phyloP scores from a whole-genome alignment of 306 rosid genomes.

The Lupinus albus region DNA sequence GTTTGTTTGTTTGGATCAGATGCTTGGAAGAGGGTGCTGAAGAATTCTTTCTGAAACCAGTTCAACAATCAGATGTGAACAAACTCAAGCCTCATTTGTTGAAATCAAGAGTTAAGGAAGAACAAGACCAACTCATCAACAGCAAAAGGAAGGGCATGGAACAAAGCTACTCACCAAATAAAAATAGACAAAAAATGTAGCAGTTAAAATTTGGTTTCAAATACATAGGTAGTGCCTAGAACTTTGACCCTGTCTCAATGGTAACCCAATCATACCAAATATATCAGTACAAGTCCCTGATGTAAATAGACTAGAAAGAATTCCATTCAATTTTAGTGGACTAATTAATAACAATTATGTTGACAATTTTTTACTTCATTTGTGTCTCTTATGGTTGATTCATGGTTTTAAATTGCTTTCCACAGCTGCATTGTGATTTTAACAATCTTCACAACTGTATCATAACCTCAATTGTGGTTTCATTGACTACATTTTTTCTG shows the following conservation, averaged over 20 bases:
- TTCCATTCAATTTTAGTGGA: constrained; percentile 6
- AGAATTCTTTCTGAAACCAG: constrained; percentile 87
- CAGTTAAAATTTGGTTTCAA: constrained; percentile 30
- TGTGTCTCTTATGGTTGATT: neutral
- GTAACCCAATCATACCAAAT: constrained; percentile 8
- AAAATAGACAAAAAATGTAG: constrained; percentile 47
- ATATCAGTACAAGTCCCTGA: neutral
- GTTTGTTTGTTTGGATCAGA: constrained; percentile 50
- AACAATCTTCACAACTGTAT: neutral
- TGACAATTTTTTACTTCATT: constrained; percentile 6
- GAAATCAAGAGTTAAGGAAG: constrained; percentile 58
- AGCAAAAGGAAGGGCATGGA: constrained; percentile 47
- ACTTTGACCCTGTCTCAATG: constrained; percentile 2
- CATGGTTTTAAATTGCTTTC: neutral
- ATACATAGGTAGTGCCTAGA: constrained; percentile 24
- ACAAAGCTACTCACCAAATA: constrained; percentile 48
- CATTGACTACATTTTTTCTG: no score
- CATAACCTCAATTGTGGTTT: neutral
- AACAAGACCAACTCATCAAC: constrained; percentile 39
- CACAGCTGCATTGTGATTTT: neutral
- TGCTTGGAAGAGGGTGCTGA: constrained; percentile 94
- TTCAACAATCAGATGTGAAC: constrained; percentile 70
- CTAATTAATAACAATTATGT: neutral
- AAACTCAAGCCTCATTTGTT: constrained; percentile 76
- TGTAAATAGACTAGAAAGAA: neutral